Conservation (phyloP, 257 asterid genomes). For the Galeopsis tetrahit region DNA sequence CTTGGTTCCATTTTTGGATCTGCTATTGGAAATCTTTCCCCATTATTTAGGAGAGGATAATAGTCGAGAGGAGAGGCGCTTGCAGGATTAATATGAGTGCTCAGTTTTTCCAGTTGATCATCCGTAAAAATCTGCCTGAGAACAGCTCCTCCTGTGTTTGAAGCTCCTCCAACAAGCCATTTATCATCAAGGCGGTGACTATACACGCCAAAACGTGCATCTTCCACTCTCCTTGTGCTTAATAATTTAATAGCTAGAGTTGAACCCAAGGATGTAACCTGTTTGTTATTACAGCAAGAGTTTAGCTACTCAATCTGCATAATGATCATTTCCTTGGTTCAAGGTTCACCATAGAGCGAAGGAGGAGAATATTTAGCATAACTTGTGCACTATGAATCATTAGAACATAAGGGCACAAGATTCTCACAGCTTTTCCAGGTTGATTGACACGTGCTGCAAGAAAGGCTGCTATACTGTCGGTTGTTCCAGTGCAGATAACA, state of each 20-base stretch:
- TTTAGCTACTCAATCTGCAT: not conserved
- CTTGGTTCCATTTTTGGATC: conserved; percentile 88
- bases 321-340: not conserved
- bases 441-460: conserved; percentile 85
- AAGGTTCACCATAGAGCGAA: conserved; percentile 1
- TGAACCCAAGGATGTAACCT: conserved; percentile 97
- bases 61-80: conserved; percentile 74
- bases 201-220: conserved; percentile 92
- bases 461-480: conserved; percentile 96
- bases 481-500: conserved; percentile 88
- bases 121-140: conserved; percentile 79
- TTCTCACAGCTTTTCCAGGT: conserved; percentile 90
- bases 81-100: conserved; percentile 69
- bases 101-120: conserved; percentile 69
- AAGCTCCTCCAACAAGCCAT: conserved; percentile 99
- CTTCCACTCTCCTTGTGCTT: conserved; percentile 84
- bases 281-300: conserved; percentile 9
- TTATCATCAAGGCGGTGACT: conserved; percentile 91
- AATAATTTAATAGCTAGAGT: conserved; percentile 91
- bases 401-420: not conserved
- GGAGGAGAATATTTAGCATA: not conserved
- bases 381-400: not conserved
- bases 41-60: conserved; percentile 72
- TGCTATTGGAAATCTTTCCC: conserved; percentile 88
- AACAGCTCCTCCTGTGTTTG: conserved; percentile 97